Base-by-base conservation (phyloP, 495 filamentous ascomycete genomes). In the Penicillium desertorum region DNA sequence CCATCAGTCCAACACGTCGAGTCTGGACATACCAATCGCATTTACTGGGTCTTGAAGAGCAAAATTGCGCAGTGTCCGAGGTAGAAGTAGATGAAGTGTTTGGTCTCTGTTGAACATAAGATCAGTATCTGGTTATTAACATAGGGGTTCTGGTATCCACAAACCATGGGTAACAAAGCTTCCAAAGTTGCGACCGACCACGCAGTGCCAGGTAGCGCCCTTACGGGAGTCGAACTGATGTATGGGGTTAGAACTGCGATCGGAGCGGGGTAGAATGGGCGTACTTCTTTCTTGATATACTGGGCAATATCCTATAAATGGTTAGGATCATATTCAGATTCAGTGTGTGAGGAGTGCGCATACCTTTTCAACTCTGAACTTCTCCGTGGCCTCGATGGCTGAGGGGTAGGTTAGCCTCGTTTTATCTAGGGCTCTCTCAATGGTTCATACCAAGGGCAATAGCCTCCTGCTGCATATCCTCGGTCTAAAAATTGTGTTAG, bases 61-160 rank as follows among this genome's bases (percentile, higher is more conserved):
- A 99, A 86, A 66, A 99, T 97, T 19, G 94, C 94, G 72, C 90
- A 96, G 81, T 97, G 94, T 47, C 94, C 94, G 58, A 98, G 89
- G 77, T 98, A 98, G 82, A 99, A 99, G 80, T 99, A 99, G 71
- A 98, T 97, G 79, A 99, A 99, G 76, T 99, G 94, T 76, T 96
- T 96, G 41, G 94, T 97, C 72, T 99, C 92, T 97, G 77, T 4
- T 25, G 46, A 29, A 27, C 20, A 63, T 17, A 66, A 67, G 57
- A 57, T 58, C 25, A 29, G 20, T 23, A 17, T 43, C 27, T 25
- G 23, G 17, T 51, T 5, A 49, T 9, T 17, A 17, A 22, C 2
- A 39, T 9, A 46, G 3, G 22, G 7, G 25, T 30, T 42, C 6
- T 20, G 14, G 20, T 60, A 81, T 57, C 43, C 12, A 47, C 43